Percentiles rank a stretch among this genome's conserved stretches.
phyloP scores from a whole-genome alignment of 306 rosid species.

The Cajanus cajan region DNA sequence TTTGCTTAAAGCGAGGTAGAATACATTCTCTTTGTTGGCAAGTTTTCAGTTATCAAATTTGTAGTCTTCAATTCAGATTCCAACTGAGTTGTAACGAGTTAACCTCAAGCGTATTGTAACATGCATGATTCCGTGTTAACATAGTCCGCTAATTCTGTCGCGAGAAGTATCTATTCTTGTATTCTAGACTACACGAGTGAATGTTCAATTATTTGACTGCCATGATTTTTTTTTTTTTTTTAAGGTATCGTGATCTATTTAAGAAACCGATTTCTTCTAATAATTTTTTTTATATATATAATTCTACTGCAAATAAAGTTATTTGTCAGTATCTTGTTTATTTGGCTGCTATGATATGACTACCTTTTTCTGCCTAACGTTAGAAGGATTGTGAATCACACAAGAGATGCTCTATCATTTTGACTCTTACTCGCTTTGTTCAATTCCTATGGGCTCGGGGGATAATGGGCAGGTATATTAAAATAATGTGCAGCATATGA shows the following conservation, averaged over 20 bases:
- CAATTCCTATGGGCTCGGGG: not conserved
- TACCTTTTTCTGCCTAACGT: constrained; percentile 7
- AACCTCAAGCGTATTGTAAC: not conserved
- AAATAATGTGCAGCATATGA: constrained; percentile 26
- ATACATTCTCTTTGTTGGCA: not conserved
- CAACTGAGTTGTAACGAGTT: not conserved
- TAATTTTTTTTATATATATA: no score
- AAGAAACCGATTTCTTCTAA: no score
- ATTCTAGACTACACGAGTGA: not conserved
- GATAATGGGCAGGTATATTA: not conserved
- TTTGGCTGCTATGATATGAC: not conserved
- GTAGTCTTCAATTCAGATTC: not conserved
- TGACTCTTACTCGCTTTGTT: not conserved
- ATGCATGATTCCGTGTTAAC: constrained; percentile 19
- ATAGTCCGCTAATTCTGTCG: constrained; percentile 21
- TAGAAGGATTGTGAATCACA: constrained; percentile 4
- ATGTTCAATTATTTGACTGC: no score
- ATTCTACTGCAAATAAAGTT: no score
- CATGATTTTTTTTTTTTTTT: no score
- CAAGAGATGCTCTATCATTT: not conserved
- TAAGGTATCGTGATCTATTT: no score
- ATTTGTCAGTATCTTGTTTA: no score
- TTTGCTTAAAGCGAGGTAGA: not conserved
- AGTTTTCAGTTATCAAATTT: not conserved
- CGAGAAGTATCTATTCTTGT: not conserved